Base-by-base conservation (phyloP, 164 flowering plant species). In the Kingdonia uniflora region DNA sequence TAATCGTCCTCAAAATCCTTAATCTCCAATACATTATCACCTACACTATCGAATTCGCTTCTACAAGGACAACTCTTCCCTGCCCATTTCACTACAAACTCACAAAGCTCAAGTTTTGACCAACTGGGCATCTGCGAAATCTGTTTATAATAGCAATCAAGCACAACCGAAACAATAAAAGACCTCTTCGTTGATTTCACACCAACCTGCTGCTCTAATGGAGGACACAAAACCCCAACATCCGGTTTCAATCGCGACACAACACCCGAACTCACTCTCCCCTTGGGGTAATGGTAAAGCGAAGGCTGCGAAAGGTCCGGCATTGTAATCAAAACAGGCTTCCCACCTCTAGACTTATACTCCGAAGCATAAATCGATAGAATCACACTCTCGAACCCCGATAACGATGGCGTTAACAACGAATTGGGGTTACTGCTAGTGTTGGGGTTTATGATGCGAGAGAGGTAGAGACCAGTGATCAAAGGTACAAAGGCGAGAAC, bases 311-410 rank as follows among this genome's bases (percentile, higher is more conserved):
- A 73, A 16, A 88, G 82, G 68, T 85, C 94, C 0, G 98, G 88
- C 19, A 92, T 68, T 12, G 80, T 60, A 42, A 91, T 69, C 17
- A 69, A 24, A 0, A 84, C 21, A 1, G 96, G 85, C 55, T 85
- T 87, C 0, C 98, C 98, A 1, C 68, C 74, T 14, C 98, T 75
- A 0, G 79, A 19, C 48, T 84, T 92, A 45, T 69, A 58, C 54
- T 92, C 96, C 2, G 86, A 29, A 15, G 84, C 68, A 55, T 85
- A 85, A 13, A 85, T 24, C 0, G 87, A 74, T 6, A 91, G 77
- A 7, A 91, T 76, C 0, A 92, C 96, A 45, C 95, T 95, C 55
- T 87, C 96, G 51, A 92, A 84, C 10, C 96, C 98, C 15, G 94
- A 67, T 29, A 85, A 82, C 3, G 88, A 76, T 1, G 78, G 68